Evolutionary conservation across 2,329 filamentous ascomycete species (phyloP).

Genomic region (Knufia petricola): DNA sequence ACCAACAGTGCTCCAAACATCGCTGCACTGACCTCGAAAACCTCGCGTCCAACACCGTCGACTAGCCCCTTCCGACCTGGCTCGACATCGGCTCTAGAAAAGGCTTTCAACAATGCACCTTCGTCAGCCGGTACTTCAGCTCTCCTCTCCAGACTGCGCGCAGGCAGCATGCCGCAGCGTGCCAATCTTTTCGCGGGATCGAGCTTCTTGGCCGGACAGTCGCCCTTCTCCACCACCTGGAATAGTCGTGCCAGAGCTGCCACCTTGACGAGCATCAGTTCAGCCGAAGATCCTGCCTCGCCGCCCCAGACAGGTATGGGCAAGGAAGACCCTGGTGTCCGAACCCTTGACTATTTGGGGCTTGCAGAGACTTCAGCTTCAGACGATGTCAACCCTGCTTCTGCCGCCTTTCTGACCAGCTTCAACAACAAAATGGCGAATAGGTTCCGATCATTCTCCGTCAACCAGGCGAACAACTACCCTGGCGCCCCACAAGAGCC

Average conservation of each 20-base stretch:
- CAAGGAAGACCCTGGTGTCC: constrained; percentile 75
- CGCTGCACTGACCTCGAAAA: constrained; percentile 59
- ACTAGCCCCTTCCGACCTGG: constrained; percentile 76
- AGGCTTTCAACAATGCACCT: constrained; percentile 30
- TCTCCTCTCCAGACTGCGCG: constrained; percentile 73
- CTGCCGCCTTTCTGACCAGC: constrained; percentile 54
- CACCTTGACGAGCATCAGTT: constrained; percentile 82
- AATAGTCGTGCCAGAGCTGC: constrained; percentile 73
- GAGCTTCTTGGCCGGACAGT: constrained; percentile 66
- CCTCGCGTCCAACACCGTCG: constrained; percentile 74
- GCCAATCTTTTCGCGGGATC: constrained; percentile 54
- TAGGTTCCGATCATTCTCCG: constrained; percentile 93
- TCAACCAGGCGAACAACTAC: constrained; percentile 95
- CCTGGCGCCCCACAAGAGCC: constrained; percentile 78
- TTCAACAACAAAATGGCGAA: constrained; percentile 66
- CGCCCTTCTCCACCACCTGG: constrained; percentile 83
- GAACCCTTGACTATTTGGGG: constrained; percentile 90
- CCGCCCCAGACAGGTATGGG: constrained; percentile 80
- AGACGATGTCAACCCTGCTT: constrained; percentile 45
- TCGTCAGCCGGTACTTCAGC: constrained; percentile 51
- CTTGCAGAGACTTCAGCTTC: constrained; percentile 88
- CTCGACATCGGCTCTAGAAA: constrained; percentile 29
- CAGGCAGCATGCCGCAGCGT: constrained; percentile 88
- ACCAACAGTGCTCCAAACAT: constrained; percentile 45
- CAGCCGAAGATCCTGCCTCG: constrained; percentile 76